Conservation (phyloP, 2,329 filamentous ascomycete genomes). For the Phialocephala sp. region DNA sequence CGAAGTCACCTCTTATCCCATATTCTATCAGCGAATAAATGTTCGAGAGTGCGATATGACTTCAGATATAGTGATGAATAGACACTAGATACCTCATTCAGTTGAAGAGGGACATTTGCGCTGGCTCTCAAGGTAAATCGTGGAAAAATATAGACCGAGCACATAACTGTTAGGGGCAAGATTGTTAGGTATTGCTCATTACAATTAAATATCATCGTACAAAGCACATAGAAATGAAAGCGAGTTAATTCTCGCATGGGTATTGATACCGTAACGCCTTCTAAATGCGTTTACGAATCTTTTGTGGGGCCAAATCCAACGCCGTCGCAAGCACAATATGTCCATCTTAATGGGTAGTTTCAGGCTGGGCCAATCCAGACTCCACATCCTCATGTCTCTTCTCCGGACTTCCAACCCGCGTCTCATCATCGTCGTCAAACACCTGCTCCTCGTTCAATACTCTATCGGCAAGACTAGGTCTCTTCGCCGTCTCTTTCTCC, state of each 20-base stretch:
- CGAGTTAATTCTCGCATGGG: constrained; percentile 2
- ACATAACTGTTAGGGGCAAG: too few relatives aligned
- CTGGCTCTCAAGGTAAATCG: too few relatives aligned
- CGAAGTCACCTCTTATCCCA: too few relatives aligned
- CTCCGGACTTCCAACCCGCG: constrained; percentile 5
- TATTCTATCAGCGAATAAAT: too few relatives aligned
- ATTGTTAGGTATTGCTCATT: neutral
- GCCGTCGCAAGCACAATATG: neutral
- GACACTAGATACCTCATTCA: too few relatives aligned
- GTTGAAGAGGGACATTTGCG: too few relatives aligned
- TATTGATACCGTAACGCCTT: neutral
- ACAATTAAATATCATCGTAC: neutral
- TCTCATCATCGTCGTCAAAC: constrained; percentile 7
- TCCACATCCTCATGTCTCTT: neutral
- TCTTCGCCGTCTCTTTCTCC: constrained; percentile 3
- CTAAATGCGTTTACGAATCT: neutral
- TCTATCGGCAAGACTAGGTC: constrained; percentile 21
- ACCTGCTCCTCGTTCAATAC: constrained; percentile 9
- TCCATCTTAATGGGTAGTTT: neutral
- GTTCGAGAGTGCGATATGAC: too few relatives aligned
- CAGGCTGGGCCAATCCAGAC: neutral
- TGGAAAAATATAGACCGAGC: too few relatives aligned
- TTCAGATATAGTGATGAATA: too few relatives aligned
- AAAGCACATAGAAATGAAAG: constrained; percentile 2
- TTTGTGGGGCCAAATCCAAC: neutral